These are phyloP conservation scores for Trichoderma oligosporum DNA, from an alignment of 2,329 filamentous ascomycete species.

Conservation along the genomic window DNA sequence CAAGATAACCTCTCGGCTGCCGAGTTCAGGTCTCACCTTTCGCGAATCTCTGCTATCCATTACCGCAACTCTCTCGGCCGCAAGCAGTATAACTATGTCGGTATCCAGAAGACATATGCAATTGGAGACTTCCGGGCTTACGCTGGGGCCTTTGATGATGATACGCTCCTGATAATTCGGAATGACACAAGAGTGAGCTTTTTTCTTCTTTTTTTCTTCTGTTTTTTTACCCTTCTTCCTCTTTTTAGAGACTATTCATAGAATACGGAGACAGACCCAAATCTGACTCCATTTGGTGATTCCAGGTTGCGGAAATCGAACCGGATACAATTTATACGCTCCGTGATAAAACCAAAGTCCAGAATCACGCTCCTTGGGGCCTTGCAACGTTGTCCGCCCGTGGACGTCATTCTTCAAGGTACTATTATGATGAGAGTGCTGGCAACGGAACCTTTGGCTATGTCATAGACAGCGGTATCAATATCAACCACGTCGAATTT, in stretches of 20 bases:
- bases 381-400: conserved; percentile 44
- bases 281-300: neutral
- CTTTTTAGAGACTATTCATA: too few species aligned
- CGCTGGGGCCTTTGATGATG: conserved; percentile 39
- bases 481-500: conserved; percentile 43
- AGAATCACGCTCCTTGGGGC: conserved; percentile 41
- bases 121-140: conserved; percentile 40
- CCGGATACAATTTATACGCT: neutral
- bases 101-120: conserved; percentile 31
- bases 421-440: conserved; percentile 41
- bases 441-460: conserved; percentile 46
- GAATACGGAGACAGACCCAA: neutral
- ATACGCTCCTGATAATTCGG: conserved; percentile 40
- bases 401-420: conserved; percentile 33
- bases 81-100: conserved; percentile 24
- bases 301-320: conserved; percentile 1
- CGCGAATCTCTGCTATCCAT: conserved; percentile 34
- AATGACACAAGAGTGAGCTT: conserved; percentile 33
- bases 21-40: conserved; percentile 35
- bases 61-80: conserved; percentile 31
- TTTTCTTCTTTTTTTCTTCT: too few species aligned
- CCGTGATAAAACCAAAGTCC: conserved; percentile 30
- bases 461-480: conserved; percentile 54
- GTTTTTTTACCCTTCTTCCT: too few species aligned
- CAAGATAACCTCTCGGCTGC: conserved; percentile 34